Percentiles rank a stretch among this genome's conserved stretches.
Conservation (phyloP, 2,329 filamentous ascomycete genomes). For the Nemania sp. region DNA sequence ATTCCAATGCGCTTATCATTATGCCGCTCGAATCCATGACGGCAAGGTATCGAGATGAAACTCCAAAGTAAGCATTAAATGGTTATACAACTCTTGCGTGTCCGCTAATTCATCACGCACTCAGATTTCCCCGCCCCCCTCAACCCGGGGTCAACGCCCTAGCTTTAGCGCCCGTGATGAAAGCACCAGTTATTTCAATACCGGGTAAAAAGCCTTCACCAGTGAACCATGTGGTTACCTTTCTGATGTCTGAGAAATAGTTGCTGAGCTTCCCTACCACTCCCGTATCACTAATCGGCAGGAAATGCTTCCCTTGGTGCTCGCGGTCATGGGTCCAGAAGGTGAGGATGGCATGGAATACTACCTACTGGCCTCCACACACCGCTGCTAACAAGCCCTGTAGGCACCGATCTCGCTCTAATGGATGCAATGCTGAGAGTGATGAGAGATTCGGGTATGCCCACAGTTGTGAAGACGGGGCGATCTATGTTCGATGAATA, state of each 20-base stretch:
- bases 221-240: not conserved
- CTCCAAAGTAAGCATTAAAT: not conserved
- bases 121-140: not conserved
- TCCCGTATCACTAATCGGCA: not conserved
- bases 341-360: not conserved
- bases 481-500: not conserved
- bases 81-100: not conserved
- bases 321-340: not conserved
- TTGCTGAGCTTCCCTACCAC: not conserved
- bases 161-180: not conserved
- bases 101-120: not conserved
- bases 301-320: not conserved
- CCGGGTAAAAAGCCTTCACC: not conserved
- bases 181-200: not conserved
- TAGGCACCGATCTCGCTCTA: not conserved
- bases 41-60: not conserved
- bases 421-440: not conserved
- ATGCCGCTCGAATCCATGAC: not conserved
- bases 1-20: not conserved
- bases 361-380: not conserved
- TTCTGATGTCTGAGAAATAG: not conserved
- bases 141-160: not conserved
- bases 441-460: not conserved
- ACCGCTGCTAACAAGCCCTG: not conserved
- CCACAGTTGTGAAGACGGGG: not conserved